Evolutionary conservation across 1,284 basidiomycete genomes (phyloP).

Genomic region (Melampsora abietis-canadensis): DNA sequence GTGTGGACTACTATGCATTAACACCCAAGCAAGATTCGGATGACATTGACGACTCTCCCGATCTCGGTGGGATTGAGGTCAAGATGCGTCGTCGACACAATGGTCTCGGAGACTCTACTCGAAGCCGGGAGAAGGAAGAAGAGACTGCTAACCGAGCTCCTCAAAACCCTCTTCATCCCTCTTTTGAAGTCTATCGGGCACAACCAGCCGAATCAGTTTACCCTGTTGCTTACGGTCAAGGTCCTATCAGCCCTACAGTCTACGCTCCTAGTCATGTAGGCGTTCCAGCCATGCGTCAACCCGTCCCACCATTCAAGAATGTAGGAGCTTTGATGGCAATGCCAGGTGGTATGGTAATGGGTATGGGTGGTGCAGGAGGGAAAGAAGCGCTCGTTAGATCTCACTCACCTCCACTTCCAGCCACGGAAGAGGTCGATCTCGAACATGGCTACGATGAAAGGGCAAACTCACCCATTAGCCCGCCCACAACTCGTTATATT

Average conservation of each 20-base stretch:
- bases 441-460: too few relatives aligned
- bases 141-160: background rate
- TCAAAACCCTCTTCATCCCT: conserved; percentile 11
- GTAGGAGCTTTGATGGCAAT: too few relatives aligned
- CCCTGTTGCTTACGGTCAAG: background rate
- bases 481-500: too few relatives aligned
- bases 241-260: conserved; percentile 10
- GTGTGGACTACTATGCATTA: conserved; percentile 21
- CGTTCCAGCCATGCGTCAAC: too few relatives aligned
- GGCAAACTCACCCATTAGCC: too few relatives aligned
- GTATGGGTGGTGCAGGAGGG: too few relatives aligned
- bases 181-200: conserved; percentile 13
- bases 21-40: conserved; percentile 39
- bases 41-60: conserved; percentile 23
- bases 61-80: conserved; percentile 32
- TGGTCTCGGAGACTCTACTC: background rate
- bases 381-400: too few relatives aligned
- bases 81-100: conserved; percentile 37
- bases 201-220: conserved; percentile 5
- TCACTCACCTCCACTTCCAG: too few relatives aligned
- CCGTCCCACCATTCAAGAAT: too few relatives aligned
- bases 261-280: conserved; percentile 6
- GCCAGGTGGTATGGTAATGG: too few relatives aligned
- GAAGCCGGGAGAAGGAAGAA: background rate
- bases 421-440: too few relatives aligned